phyloP scores from a whole-genome alignment of 345 rosid species.

The Eucalyptus curtisii region DNA sequence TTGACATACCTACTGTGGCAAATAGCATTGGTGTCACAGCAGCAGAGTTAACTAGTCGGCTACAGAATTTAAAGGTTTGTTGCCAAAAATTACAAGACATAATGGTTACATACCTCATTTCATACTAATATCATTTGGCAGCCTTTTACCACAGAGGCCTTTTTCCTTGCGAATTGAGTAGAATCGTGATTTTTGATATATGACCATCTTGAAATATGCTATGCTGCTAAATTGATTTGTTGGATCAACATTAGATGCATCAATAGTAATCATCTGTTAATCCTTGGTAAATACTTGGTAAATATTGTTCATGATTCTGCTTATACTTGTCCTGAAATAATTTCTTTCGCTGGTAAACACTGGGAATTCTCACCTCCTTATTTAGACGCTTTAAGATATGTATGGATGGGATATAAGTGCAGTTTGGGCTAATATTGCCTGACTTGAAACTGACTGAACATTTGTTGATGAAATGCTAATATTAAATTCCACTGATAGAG shows the following conservation, averaged over 20 bases:
- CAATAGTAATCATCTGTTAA: neutral
- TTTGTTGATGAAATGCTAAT: neutral
- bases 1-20: constrained; percentile 61
- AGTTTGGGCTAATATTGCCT: neutral
- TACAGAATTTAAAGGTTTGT: constrained; percentile 69
- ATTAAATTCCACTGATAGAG: neutral
- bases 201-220: neutral
- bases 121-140: neutral
- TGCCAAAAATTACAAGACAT: neutral
- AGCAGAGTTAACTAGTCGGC: constrained; percentile 38
- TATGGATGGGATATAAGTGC: neutral
- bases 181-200: neutral
- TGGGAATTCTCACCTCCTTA: neutral
- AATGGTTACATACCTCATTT: neutral
- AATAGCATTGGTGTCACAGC: constrained; percentile 40
- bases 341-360: neutral
- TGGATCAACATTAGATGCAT: neutral
- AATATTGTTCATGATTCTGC: neutral
- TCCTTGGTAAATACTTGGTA: neutral
- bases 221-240: neutral
- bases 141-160: neutral
- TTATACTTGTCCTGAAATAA: neutral
- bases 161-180: neutral
- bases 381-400: neutral
- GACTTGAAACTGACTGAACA: neutral